These are phyloP conservation scores for Cladosporium sp. DNA, from an alignment of 2,329 filamentous ascomycete genomes.

Conservation along the genomic window DNA sequence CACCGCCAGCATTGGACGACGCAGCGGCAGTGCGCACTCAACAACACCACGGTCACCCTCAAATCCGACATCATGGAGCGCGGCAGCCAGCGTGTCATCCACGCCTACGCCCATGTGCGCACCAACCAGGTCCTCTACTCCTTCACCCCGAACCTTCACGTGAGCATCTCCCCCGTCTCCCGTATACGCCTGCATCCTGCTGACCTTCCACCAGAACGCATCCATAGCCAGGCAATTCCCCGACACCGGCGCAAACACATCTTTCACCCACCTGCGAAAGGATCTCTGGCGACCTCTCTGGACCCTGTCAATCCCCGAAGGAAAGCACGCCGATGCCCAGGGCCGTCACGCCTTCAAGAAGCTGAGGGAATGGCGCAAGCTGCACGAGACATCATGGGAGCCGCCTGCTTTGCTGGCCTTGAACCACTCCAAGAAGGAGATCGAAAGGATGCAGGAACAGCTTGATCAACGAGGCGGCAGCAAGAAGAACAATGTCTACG, in stretches of 20 bases:
- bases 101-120: conserved; percentile 60
- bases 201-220: conserved; percentile 45
- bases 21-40: conserved; percentile 1
- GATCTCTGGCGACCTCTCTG: conserved; percentile 64
- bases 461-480: conserved; percentile 34
- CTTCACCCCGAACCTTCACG: conserved; percentile 56
- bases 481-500: conserved; percentile 34
- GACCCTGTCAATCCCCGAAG: conserved; percentile 56
- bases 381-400: conserved; percentile 58
- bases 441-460: conserved; percentile 44
- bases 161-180: conserved; percentile 36
- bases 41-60: neutral
- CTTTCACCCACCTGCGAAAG: conserved; percentile 57
- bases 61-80: neutral
- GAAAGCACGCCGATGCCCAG: conserved; percentile 37
- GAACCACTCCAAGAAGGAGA: conserved; percentile 40
- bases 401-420: conserved; percentile 36
- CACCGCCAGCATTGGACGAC: conserved; percentile 7
- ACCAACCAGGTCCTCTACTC: conserved; percentile 68
- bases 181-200: neutral
- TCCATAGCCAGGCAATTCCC: conserved; percentile 58
- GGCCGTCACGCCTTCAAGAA: conserved; percentile 59
- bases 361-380: conserved; percentile 60
- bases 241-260: conserved; percentile 64
- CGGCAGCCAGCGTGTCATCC: conserved; percentile 53